Evolutionary conservation across 2,329 filamentous ascomycete species (phyloP), one percentile per base, ranked within the genome.

Genomic region (Penicillium sp.): DNA sequence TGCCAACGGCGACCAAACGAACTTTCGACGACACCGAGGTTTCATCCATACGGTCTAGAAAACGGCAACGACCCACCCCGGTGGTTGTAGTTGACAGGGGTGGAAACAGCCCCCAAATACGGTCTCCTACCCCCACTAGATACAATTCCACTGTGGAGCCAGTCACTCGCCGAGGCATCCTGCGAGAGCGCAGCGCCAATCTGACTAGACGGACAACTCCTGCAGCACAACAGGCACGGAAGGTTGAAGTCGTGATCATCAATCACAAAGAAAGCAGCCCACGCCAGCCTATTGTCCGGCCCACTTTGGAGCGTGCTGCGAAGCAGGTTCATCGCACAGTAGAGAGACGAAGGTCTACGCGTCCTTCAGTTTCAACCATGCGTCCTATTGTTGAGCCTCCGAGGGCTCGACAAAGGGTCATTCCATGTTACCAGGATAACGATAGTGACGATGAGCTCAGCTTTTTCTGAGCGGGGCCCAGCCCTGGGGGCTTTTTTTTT

Each of bases 401-500:
- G 16, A 53, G 34, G 8, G n/a, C 61, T 46, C 59, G 44, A 31
- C 57, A 53, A 37, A 56, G 54, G 13, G 54, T 63, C n/a, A 66
- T 70, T 40, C 62, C 71, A 13, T 69, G 60, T 43, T 67, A 66
- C 1, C 56, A 66, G 20, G 68, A 70, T 22, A 69, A 67, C 8
- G 66, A 68, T 24, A 74, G 72, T 40, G 71, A 75, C n/a, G 72
- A 75, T 50, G 72, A 75, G 58, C 63, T 75, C 20, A 74, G 70
- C 59, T 74, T 73, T 60, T 51, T 75, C 8, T 73, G 50, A 65
- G 37, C 31, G 34, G 39, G 49, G 26, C 8, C 39, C 16, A 53
- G 22, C 26, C 13, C 38, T 18, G 52, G 24, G 31, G 10, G 29
- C 16, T 38, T 53, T 56, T 26, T 8, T 26, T 7, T 8, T 7